Percentiles rank a stretch among this genome's conserved stretches.
These are phyloP conservation scores for Pyracantha coccinea DNA, from an alignment of 331 rosid species.

Conservation along the genomic window DNA sequence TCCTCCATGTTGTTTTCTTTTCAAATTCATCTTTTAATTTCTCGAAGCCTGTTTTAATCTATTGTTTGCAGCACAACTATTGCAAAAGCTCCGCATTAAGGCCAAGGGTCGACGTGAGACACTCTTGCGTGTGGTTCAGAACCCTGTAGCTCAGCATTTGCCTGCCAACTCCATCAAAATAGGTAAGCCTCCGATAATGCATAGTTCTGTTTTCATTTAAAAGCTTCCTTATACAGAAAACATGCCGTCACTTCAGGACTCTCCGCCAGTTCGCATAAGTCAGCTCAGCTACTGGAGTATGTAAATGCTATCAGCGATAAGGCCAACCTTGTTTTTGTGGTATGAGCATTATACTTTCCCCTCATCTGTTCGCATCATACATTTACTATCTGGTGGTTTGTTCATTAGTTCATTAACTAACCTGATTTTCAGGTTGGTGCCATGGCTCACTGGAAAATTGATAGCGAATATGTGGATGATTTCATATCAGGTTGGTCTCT, in stretches of 20 bases:
- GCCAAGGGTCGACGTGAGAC: not conserved
- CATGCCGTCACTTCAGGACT: not conserved
- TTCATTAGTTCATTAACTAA: not conserved
- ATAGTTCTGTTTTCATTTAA: not conserved
- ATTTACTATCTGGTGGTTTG: not conserved
- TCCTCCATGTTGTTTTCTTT: not conserved
- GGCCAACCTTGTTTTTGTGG: constrained; percentile 14
- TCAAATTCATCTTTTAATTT: no score
- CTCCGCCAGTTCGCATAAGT: not conserved
- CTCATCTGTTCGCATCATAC: not conserved
- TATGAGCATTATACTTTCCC: not conserved
- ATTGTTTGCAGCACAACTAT: not conserved
- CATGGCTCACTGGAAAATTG: not conserved
- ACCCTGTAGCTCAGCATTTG: constrained; percentile 4
- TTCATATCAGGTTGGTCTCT: not conserved
- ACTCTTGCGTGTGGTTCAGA: constrained; percentile 8
- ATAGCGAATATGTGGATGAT: not conserved
- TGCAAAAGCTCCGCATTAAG: constrained; percentile 6
- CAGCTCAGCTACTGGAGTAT: not conserved
- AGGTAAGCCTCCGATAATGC: not conserved
- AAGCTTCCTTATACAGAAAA: not conserved
- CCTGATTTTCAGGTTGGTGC: not conserved
- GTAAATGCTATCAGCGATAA: not conserved
- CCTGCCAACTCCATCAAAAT: constrained; percentile 9
- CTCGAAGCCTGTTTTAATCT: not conserved